Conservation (phyloP, 495 filamentous ascomycete species). For the Aspergillus bertholletiae region DNA sequence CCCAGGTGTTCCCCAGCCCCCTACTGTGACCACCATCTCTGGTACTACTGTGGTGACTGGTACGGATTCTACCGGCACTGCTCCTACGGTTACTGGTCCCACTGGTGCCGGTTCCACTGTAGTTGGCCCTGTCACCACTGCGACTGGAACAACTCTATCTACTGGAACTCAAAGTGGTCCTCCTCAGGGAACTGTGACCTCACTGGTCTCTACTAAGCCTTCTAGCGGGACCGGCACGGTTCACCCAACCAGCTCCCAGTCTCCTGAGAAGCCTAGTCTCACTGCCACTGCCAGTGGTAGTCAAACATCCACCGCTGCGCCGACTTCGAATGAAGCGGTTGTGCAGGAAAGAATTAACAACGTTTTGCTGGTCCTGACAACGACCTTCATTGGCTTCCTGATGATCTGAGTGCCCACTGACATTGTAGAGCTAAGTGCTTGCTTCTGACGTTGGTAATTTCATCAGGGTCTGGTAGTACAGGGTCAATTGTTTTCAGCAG, state of each 20-base stretch:
- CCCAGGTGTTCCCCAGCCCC: neutral
- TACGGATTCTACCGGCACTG: too few species aligned
- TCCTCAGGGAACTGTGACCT: neutral
- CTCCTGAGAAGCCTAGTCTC: neutral
- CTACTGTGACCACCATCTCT: neutral
- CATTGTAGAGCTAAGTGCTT: neutral
- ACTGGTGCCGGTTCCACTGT: neutral
- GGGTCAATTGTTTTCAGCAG: neutral
- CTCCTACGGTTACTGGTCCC: neutral
- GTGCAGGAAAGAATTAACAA: neutral
- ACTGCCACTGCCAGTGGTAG: conserved; percentile 6
- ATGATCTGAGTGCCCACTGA: neutral
- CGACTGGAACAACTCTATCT: neutral
- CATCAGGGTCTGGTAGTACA: neutral
- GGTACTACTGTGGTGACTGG: neutral
- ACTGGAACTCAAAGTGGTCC: neutral
- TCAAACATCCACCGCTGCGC: conserved; percentile 4
- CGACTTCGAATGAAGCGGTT: conserved; percentile 4
- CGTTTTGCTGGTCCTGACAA: conserved; percentile 4
- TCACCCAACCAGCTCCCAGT: conserved; percentile 2
- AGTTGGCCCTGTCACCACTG: neutral
- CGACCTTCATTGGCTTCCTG: conserved; percentile 7
- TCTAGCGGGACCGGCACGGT: conserved; percentile 2
- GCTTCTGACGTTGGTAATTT: neutral
- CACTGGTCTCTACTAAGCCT: conserved; percentile 6